Conservation (phyloP, 352 stramenopile genomes). For the Globisporangium okanoganense region DNA sequence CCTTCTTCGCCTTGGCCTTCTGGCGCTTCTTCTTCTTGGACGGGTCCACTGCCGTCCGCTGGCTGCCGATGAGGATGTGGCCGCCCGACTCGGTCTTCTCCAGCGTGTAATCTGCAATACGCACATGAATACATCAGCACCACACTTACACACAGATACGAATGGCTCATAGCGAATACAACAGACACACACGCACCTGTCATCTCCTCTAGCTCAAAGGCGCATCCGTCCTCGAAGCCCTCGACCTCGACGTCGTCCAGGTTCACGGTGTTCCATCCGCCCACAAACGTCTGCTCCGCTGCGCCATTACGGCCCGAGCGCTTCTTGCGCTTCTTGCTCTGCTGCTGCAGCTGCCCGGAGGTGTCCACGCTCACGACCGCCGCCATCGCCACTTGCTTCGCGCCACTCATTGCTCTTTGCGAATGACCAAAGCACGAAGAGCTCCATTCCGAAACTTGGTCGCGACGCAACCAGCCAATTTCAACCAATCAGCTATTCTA, state of each 20-base stretch:
- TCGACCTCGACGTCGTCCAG: constrained; percentile 73
- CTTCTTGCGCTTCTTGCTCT: constrained; percentile 70
- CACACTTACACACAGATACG: not conserved
- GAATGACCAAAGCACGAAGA: not conserved
- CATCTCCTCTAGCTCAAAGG: constrained; percentile 83
- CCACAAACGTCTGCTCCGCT: constrained; percentile 8
- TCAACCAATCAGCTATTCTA: constrained; percentile 17
- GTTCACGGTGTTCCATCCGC: constrained; percentile 65
- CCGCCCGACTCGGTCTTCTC: constrained; percentile 49
- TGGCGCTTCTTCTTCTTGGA: constrained; percentile 59
- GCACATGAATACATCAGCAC: not conserved
- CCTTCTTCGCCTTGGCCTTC: constrained; percentile 37
- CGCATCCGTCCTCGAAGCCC: constrained; percentile 81
- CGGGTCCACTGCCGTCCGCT: constrained; percentile 11
- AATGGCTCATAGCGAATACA: not conserved
- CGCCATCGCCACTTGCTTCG: constrained; percentile 9
- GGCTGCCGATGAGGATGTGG: constrained; percentile 48
- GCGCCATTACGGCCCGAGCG: constrained; percentile 11
- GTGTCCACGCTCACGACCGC: not conserved
- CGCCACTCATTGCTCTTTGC: constrained; percentile 7
- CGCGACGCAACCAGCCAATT: constrained; percentile 28
- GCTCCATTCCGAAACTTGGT: not conserved
- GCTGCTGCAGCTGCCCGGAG: constrained; percentile 14
- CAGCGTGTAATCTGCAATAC: constrained; percentile 45
- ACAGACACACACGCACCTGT: constrained; percentile 31